Evolutionary conservation across 805 yeast species (phyloP), one percentile per base, ranked within the genome.

Genomic region (Kodamaea lidongshanica): DNA sequence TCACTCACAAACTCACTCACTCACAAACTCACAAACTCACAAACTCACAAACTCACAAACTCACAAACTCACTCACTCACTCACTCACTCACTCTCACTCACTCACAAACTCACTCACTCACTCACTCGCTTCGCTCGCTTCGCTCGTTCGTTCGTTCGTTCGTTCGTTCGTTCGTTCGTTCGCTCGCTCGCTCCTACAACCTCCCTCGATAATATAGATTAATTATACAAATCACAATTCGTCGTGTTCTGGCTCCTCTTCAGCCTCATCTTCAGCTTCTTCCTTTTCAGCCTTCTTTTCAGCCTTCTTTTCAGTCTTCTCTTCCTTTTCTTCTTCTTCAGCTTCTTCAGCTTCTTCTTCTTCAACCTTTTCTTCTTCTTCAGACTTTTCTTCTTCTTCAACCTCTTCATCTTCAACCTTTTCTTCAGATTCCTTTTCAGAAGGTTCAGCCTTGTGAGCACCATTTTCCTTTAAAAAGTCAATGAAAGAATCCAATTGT

Each of bases 391-490:
- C 58, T 19, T 46, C 58, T 23, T 42, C 54, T 9, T 42, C 52
- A n/a, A 38, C 61, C 21, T 37, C 56, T 9, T 44, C 56, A 11
- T 46, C 54, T 25, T 40, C 48, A 26, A 34, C 48, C 5, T 61
- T 58, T 32, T 54, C 38, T 34, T 44, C 41, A 9, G 41, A 41
- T 16, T 27, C 41, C 35, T 42, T 41, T 35, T 52, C 48, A 17
- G 45, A 41, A 13, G 40, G 38, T 48, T 82, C 89, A 40, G 79
- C 65, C 30, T 67, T 65, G 49, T 69, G 59, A 19, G 79, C 55
- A 53, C 94, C 92, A 28, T 72, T 63, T 46, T 73, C 77, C 50
- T 75, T 71, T 46, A 92, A 67, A 64, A 88, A 92, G 16, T 65
- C 61, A 39, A 81, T 68, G 44, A 92, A 67, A 17, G 70, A 63